A percentile compares a stretch with the other conserved stretches of the same genome.
phyloP scores from a whole-genome alignment of 2,329 filamentous ascomycete genomes.

The Stemphylium vesicarium region DNA sequence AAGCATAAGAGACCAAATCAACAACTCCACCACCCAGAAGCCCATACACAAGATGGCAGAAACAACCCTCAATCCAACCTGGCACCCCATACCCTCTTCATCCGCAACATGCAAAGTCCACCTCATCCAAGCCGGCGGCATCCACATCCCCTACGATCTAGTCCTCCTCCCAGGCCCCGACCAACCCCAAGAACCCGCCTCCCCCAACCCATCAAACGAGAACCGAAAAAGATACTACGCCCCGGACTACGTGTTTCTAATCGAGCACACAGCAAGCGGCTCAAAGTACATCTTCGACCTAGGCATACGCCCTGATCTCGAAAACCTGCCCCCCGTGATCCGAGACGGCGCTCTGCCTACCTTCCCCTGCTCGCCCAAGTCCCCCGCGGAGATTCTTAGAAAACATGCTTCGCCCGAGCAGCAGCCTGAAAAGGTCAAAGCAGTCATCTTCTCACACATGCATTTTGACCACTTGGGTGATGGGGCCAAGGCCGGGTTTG shows the following conservation, averaged over 20 bases:
- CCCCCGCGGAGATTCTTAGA: constrained; percentile 36
- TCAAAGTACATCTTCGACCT: constrained; percentile 61
- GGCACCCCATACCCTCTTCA: constrained; percentile 35
- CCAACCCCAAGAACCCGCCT: constrained; percentile 49
- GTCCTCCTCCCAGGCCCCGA: constrained; percentile 55
- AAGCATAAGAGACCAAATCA: not conserved
- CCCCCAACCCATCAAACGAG: constrained; percentile 41
- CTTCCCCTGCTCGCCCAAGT: constrained; percentile 45
- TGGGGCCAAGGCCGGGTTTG: constrained; percentile 46
- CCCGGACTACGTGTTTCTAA: constrained; percentile 42
- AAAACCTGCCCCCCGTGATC: constrained; percentile 49
- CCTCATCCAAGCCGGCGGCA: constrained; percentile 46
- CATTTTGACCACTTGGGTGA: constrained; percentile 53
- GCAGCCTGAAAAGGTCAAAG: constrained; percentile 49
- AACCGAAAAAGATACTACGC: constrained; percentile 27
- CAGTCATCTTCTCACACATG: constrained; percentile 49
- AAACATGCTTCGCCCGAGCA: constrained; percentile 34
- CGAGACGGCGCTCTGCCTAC: constrained; percentile 50
- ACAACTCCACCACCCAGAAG: not conserved
- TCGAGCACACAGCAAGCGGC: constrained; percentile 36
- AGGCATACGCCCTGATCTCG: constrained; percentile 57
- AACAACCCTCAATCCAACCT: constrained; percentile 18
- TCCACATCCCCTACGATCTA: constrained; percentile 55
- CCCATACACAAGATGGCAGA: not conserved
- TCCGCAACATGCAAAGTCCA: constrained; percentile 38